A percentile compares a stretch with the other conserved stretches of the same genome.
Evolutionary conservation across 345 rosid genomes (phyloP).

Genomic region (Moricandia moricandioides): DNA sequence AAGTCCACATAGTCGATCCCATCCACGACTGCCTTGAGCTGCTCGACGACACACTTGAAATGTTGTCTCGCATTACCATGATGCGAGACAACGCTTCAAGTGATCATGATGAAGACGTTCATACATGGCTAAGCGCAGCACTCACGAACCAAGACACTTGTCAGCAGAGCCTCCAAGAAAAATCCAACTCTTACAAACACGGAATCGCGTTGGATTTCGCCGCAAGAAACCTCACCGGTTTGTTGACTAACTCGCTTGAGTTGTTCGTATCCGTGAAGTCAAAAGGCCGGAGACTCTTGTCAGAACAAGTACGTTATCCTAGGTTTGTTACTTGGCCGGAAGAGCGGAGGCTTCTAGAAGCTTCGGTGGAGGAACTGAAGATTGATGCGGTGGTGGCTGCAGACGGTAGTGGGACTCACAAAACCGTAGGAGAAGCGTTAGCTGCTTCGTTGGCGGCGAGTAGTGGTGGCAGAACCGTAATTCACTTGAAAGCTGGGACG

Average conservation of each 20-base stretch:
- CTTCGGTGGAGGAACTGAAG: conserved; percentile 42
- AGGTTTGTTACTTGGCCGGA: conserved; percentile 28
- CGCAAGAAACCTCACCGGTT: conserved; percentile 39
- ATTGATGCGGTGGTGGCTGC: conserved; percentile 50
- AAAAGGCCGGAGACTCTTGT: conserved; percentile 7
- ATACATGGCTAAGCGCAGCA: conserved; percentile 58
- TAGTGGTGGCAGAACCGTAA: conserved; percentile 41
- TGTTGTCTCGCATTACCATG: conserved; percentile 34
- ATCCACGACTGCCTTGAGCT: conserved; percentile 50
- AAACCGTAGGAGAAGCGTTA: conserved; percentile 44
- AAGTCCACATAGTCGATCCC: conserved; percentile 11
- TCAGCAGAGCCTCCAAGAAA: conserved; percentile 41
- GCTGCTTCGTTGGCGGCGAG: conserved; percentile 34
- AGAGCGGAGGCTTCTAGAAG: conserved; percentile 45
- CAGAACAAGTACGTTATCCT: conserved; percentile 19
- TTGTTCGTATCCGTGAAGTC: conserved; percentile 31
- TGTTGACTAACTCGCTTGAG: conserved; percentile 38
- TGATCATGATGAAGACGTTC: conserved; percentile 37
- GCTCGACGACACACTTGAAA: conserved; percentile 49
- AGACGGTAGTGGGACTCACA: conserved; percentile 59
- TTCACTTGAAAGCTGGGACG: conserved; percentile 53
- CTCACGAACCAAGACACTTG: conserved; percentile 59
- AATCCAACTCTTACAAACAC: conserved; percentile 1
- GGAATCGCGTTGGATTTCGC: conserved; percentile 15
- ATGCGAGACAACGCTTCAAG: not conserved